These are phyloP conservation scores for Vaccinium macrocarpon DNA, from an alignment of 148 eudicot genomes.

Conservation along the genomic window DNA sequence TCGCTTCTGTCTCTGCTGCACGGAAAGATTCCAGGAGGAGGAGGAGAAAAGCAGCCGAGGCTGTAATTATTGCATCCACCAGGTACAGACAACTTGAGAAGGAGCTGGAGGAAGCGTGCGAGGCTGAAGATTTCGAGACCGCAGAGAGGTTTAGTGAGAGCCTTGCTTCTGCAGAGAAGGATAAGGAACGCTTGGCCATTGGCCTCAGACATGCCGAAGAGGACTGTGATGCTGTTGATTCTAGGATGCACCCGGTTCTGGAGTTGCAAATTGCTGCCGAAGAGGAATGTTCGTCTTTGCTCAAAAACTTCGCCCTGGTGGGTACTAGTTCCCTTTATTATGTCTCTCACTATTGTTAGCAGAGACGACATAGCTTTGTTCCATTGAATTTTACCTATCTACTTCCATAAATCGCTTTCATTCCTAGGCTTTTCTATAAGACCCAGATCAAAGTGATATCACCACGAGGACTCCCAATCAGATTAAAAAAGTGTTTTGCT, in stretches of 20 bases:
- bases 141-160: constrained; percentile 70
- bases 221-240: constrained; percentile 56
- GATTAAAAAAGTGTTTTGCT: background rate
- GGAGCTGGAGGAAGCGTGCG: constrained; percentile 75
- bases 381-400: background rate
- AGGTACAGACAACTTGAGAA: constrained; percentile 59
- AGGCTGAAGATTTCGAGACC: constrained; percentile 78
- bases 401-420: background rate
- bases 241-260: constrained; percentile 58
- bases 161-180: constrained; percentile 63
- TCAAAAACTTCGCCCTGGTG: constrained; percentile 50
- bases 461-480: background rate
- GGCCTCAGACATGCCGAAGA: constrained; percentile 58
- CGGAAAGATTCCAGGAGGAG: constrained; percentile 53
- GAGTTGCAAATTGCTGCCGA: constrained; percentile 59
- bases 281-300: constrained; percentile 63
- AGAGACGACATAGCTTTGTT: background rate
- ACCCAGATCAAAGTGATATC: background rate
- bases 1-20: constrained; percentile 41
- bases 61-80: constrained; percentile 41
- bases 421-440: background rate
- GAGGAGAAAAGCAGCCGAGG: constrained; percentile 66
- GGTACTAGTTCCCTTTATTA: constrained; percentile 6
- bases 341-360: background rate
- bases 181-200: constrained; percentile 40